Evolutionary conservation across 306 rosid genomes (phyloP).

Genomic region (Sicyos baderoa): DNA sequence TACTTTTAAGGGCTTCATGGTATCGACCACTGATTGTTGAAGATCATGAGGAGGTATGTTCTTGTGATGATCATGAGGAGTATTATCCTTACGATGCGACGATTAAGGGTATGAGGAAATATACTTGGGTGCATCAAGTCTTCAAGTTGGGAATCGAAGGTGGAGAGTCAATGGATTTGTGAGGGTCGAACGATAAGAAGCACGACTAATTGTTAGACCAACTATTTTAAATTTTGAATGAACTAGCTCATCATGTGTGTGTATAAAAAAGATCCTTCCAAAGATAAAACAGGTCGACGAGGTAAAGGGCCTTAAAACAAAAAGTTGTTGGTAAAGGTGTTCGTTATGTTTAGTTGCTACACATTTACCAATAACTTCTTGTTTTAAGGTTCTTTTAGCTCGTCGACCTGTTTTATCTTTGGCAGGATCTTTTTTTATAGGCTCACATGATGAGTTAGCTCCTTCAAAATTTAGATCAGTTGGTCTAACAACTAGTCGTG

Average conservation of each 20-base stretch:
- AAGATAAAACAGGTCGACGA: slow-evolving; percentile 49
- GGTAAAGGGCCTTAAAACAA: slow-evolving; percentile 72
- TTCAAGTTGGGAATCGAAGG: slow-evolving; percentile 75
- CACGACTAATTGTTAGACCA: slow-evolving; percentile 43
- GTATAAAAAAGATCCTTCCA: slow-evolving; percentile 39
- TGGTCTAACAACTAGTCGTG: slow-evolving; percentile 45
- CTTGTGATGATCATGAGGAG: slow-evolving; percentile 34
- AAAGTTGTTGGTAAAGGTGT: slow-evolving; percentile 81
- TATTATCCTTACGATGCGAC: slow-evolving; percentile 40
- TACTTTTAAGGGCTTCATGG: slow-evolving; percentile 83
- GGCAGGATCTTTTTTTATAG: slow-evolving; percentile 37
- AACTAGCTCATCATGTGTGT: slow-evolving; percentile 50
- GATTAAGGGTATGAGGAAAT: slow-evolving; percentile 49
- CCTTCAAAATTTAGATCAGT: slow-evolving; percentile 33
- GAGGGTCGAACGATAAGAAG: slow-evolving; percentile 63
- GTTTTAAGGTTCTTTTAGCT: slow-evolving; percentile 73
- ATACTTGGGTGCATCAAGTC: slow-evolving; percentile 43
- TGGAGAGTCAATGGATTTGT: slow-evolving; percentile 87
- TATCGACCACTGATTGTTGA: slow-evolving; percentile 48
- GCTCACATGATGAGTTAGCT: slow-evolving; percentile 49
- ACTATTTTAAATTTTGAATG: slow-evolving; percentile 33
- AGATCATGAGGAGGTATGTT: slow-evolving; percentile 27
- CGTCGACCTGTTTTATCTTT: slow-evolving; percentile 50
- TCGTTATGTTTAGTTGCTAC: slow-evolving; percentile 69
- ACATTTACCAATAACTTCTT: slow-evolving; percentile 79